phyloP scores from a whole-genome alignment of 2,329 filamentous ascomycete genomes.

The Pseudocercospora musae region DNA sequence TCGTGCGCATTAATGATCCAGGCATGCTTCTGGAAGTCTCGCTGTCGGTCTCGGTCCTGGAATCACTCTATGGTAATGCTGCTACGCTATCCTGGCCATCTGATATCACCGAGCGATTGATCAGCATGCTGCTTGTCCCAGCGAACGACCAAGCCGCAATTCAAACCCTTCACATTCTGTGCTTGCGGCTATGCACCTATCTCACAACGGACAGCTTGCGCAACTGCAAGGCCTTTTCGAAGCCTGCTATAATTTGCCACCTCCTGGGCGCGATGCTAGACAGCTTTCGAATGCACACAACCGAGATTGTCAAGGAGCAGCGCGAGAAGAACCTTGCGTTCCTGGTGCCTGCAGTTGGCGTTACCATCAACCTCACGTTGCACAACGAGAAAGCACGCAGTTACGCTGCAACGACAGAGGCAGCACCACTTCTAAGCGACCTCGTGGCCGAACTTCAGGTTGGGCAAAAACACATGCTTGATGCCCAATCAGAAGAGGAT shows the following conservation, averaged over 20 bases:
- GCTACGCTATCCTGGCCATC: conserved; percentile 26
- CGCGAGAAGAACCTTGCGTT: conserved; percentile 60
- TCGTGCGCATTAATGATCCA: conserved; percentile 7
- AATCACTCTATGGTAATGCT: conserved; percentile 30
- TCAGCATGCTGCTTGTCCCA: conserved; percentile 18
- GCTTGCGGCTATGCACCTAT: conserved; percentile 74
- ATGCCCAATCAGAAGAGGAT: conserved; percentile 68
- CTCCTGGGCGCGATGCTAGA: conserved; percentile 30
- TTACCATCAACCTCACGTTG: conserved; percentile 84
- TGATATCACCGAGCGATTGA: conserved; percentile 20
- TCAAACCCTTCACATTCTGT: conserved; percentile 37
- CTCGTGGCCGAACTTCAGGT: conserved; percentile 30
- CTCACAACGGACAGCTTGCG: conserved; percentile 75
- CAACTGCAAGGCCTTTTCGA: conserved; percentile 67
- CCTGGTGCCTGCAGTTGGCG: conserved; percentile 73
- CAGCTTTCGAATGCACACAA: conserved; percentile 26
- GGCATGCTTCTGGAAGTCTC: conserved; percentile 45
- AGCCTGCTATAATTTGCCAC: conserved; percentile 44
- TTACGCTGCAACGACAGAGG: conserved; percentile 10
- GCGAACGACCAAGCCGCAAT: conserved; percentile 7
- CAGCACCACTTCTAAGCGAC: conserved; percentile 18
- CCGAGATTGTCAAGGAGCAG: conserved; percentile 44
- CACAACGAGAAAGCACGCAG: conserved; percentile 60
- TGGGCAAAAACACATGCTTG: conserved; percentile 28
- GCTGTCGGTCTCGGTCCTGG: conserved; percentile 45